Base-by-base conservation (phyloP, 2,329 filamentous ascomycete genomes). In the Fusarium sp. region DNA sequence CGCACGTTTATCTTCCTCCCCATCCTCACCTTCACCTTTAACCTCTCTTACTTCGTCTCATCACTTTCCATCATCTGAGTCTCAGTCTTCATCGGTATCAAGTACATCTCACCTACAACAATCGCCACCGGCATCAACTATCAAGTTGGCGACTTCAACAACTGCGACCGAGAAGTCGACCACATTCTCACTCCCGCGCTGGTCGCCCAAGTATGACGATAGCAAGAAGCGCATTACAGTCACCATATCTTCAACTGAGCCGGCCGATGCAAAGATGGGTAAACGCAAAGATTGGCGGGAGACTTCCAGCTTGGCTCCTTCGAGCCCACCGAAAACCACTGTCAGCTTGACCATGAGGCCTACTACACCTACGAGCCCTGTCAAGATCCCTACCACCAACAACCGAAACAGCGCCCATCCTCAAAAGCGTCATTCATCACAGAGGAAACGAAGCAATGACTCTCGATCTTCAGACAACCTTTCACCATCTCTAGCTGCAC, bases 401-500 rank as follows among this genome's bases (percentile, higher is more conserved):
- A 77, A 59, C 24, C 77, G 79, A 57, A 76, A 81, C 59, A 80
- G 80, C 41, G 63, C 66, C 67, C 71, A 80, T 76, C 61, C 77
- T 74, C 67, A 79, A 79, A 66, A 82, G 77, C 73, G 81, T 41
- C 78, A 80, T 54, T 76, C 80, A 61, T 77, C 76, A 27, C 79
- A 82, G 52, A 79, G 80, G 45, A 78, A 78, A 41, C 72, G 73
- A 47, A 77, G 78, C 11, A 80, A 78, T 62, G 82, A 85, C 57
- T 77, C 81, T 3, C 84, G 86, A 74, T 84, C 84, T 2, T 83
- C 86, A 8, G 86, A 88, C 61, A 80, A 83, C 18, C 81, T 91
- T 24, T 85, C 88, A 7, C 84, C 88, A 0, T 89, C 88, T 0
- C 84, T 91, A 29, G 87, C 87, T 8, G 87, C 87, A 14, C 80